Evolutionary conservation across 257 asterid species (phyloP), one percentile per base, ranked within the genome.

Genomic region (Verbascum thapsus): DNA sequence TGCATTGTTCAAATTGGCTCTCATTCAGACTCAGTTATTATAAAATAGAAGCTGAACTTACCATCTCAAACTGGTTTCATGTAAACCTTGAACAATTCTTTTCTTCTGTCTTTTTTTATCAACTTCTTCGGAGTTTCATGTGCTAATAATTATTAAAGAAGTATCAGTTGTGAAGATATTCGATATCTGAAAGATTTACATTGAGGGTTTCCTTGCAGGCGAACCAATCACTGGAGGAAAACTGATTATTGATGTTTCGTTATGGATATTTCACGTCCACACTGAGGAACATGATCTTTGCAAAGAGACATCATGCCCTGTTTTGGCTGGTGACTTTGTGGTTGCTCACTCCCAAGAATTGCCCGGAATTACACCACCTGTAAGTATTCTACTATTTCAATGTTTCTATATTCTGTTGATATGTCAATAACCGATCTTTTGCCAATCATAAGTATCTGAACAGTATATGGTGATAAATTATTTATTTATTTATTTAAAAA

Each of bases 341-440:
- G 80, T 91, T 65, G 71, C 96, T 44, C 92, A 85, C 75, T 58
- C 95, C 39, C 97, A 91, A 74, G 81, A 49, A 38, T 76, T 91
- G 53, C 98, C 97, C 39, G 88, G 85, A 67, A 49, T 35, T 62
- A 88, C 96, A 13, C 98, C 98, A 42, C 89, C 94, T 10, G 96
- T 88, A 70, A 88, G 95, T 77, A 67, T 32, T 44, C 58, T 53
- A 57, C 48, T 54, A 9, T 26, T 22, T n/a, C 16, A 2, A 40
- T 58, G 6, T 7, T 30, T 3, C 11, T 39, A n/a, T 15, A 32
- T 5, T 13, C 2, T 10, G 18, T 19, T 11, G 12, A n/a, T n/a
- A 18, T 38, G 44, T 47, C 16, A 10, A 3, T 19, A 48, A 56
- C 18, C 48, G 10, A 34, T 69, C 12, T 59, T 10, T 17, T 45